phyloP scores from a whole-genome alignment of 192 early-diverging fungal genomes.

The Dimargaris xerosporica region DNA sequence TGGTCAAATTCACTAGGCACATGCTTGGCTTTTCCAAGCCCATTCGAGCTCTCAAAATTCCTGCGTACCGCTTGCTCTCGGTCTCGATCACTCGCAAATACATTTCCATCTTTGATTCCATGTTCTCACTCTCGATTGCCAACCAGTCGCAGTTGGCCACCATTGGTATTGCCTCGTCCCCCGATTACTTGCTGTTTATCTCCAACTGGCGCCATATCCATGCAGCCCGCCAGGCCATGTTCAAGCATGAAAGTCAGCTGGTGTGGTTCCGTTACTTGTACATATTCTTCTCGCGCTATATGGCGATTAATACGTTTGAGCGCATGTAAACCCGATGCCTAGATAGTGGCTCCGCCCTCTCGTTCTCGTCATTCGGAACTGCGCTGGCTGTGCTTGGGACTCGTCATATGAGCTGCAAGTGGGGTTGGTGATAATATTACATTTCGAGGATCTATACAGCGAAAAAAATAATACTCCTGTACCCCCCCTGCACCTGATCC shows the following conservation, averaged over 20 bases:
- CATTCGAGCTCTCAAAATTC: constrained; percentile 29
- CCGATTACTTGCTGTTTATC: constrained; percentile 33
- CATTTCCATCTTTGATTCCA: constrained; percentile 32
- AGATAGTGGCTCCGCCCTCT: too few relatives aligned
- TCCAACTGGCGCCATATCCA: constrained; percentile 38
- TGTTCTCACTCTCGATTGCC: constrained; percentile 20
- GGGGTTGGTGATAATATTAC: too few relatives aligned
- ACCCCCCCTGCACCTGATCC: too few relatives aligned
- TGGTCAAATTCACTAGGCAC: constrained; percentile 10
- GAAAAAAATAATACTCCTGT: too few relatives aligned
- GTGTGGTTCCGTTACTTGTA: constrained; percentile 89
- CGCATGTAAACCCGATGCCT: constrained; percentile 12
- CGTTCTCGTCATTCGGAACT: too few relatives aligned
- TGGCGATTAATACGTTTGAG: constrained; percentile 64
- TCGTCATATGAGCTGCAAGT: too few relatives aligned
- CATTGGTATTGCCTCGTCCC: neutral
- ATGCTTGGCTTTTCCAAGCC: constrained; percentile 33
- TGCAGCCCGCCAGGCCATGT: constrained; percentile 52
- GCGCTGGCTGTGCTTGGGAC: too few relatives aligned
- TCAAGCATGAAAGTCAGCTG: constrained; percentile 67
- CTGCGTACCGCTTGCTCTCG: constrained; percentile 32
- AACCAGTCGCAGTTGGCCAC: neutral
- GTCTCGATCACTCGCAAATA: constrained; percentile 43
- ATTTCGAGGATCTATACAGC: too few relatives aligned
- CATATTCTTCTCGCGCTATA: constrained; percentile 73